Evolutionary conservation across 2,329 filamentous ascomycete genomes (phyloP).

Genomic region (Scytalidium sp.): DNA sequence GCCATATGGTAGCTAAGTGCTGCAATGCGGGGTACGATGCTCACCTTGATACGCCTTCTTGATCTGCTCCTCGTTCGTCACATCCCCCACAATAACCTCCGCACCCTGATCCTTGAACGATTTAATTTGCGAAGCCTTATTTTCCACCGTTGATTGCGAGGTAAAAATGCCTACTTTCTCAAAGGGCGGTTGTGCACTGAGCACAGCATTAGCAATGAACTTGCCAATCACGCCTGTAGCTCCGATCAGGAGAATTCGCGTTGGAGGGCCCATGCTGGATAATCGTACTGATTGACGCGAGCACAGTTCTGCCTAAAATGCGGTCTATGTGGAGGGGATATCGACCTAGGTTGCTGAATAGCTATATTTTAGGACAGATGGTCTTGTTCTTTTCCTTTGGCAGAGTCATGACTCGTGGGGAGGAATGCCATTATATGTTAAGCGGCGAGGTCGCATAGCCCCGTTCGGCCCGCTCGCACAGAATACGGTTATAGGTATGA

Average conservation of each 20-base stretch:
- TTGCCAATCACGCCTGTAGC: slow-evolving; percentile 50
- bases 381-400: no score
- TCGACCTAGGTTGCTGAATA: no score
- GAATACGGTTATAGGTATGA: no score
- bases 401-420: no score
- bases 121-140: slow-evolving; percentile 47
- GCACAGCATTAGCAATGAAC: slow-evolving; percentile 47
- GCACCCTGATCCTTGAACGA: slow-evolving; percentile 41
- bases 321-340: no score
- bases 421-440: no score
- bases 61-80: slow-evolving; percentile 49
- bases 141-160: slow-evolving; percentile 45
- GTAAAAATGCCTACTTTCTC: slow-evolving; percentile 53
- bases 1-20: not conserved
- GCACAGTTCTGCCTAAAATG: no score
- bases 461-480: no score
- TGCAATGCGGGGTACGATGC: slow-evolving; percentile 28
- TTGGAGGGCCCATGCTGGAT: not conserved
- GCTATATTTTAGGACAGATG: no score
- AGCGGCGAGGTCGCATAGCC: no score
- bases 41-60: slow-evolving; percentile 47
- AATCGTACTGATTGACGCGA: not conserved
- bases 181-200: slow-evolving; percentile 43
- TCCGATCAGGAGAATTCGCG: slow-evolving; percentile 48
- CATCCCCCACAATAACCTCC: slow-evolving; percentile 53